Conservation (phyloP, 1,284 basidiomycete genomes). For the Melanopsichium pennsylvanicum region DNA sequence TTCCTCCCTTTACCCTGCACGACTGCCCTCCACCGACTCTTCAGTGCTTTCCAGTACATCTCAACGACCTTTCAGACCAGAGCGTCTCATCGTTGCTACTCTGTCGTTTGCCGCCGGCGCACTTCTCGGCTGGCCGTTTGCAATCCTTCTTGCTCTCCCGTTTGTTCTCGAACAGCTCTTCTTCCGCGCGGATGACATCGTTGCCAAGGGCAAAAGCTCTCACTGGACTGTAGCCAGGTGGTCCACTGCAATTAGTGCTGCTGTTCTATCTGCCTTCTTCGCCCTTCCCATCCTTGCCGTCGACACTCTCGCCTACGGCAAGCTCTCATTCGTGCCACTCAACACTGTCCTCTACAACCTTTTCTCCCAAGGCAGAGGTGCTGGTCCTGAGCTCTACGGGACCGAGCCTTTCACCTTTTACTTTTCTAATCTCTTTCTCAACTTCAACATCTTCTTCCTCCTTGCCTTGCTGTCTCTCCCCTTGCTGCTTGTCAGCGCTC, state of each 20-base stretch:
- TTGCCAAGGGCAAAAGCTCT: slow-evolving; percentile 15
- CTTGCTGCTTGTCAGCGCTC: slow-evolving; percentile 77
- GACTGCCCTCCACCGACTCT: slow-evolving; percentile 16
- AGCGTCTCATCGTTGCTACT: slow-evolving; percentile 70
- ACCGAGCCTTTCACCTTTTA: slow-evolving; percentile 77
- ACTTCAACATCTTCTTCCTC: slow-evolving; percentile 87
- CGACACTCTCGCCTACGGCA: slow-evolving; percentile 88
- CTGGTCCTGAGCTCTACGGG: slow-evolving; percentile 89
- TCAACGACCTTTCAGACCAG: slow-evolving; percentile 29
- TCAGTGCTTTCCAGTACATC: slow-evolving; percentile 32
- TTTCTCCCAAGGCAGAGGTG: slow-evolving; percentile 72
- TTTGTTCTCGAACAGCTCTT: slow-evolving; percentile 91
- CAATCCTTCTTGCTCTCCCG: slow-evolving; percentile 82
- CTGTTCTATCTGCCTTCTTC: slow-evolving; percentile 73
- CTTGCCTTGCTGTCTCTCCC: slow-evolving; percentile 74
- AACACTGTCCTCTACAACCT: slow-evolving; percentile 95
- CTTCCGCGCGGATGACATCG: slow-evolving; percentile 71
- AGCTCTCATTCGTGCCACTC: slow-evolving; percentile 80
- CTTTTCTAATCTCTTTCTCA: slow-evolving; percentile 74
- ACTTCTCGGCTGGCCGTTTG: slow-evolving; percentile 95
- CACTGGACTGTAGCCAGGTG: slow-evolving; percentile 68
- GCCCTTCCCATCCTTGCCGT: slow-evolving; percentile 68
- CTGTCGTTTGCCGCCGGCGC: slow-evolving; percentile 81
- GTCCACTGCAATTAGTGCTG: slow-evolving; percentile 73
- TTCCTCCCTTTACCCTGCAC: slow-evolving; percentile 76